phyloP scores from a whole-genome alignment of 306 rosid species.

The Prunus kanzakura region DNA sequence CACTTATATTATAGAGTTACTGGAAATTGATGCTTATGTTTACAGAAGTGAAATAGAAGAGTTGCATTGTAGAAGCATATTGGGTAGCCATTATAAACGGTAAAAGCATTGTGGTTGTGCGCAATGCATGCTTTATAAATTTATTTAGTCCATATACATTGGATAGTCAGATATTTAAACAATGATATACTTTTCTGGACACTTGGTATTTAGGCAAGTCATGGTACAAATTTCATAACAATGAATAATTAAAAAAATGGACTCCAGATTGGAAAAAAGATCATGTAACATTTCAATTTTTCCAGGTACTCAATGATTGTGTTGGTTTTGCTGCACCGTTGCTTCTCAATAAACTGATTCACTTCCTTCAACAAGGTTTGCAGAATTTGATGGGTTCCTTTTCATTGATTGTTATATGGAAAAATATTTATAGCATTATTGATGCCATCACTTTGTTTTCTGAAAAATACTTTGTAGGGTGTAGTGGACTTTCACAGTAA shows the following conservation, averaged over 20 bases:
- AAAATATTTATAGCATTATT: not conserved
- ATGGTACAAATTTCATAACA: not conserved
- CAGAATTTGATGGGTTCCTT: constrained; percentile 24
- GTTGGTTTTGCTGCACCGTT: constrained; percentile 88
- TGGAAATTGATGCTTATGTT: not conserved
- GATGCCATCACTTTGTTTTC: not conserved
- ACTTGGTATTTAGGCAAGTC: too few species aligned
- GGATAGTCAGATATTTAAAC: too few species aligned
- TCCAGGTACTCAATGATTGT: constrained; percentile 83
- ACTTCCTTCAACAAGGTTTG: constrained; percentile 81
- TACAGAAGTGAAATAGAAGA: not conserved
- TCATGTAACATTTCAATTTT: constrained; percentile 5
- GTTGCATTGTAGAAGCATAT: not conserved
- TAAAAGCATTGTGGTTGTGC: too few species aligned
- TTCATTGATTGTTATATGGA: not conserved
- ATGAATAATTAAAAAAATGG: not conserved
- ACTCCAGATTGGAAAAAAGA: not conserved
- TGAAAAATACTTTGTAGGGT: constrained; percentile 1
- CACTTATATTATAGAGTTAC: not conserved
- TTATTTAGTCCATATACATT: not conserved
- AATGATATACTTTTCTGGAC: too few species aligned
- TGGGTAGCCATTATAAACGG: not conserved
- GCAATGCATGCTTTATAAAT: too few species aligned
- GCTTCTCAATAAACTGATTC: constrained; percentile 92
- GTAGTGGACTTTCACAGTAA: not conserved